phyloP scores from a whole-genome alignment of 2,329 filamentous ascomycete genomes.

The Chaetomium sp. region DNA sequence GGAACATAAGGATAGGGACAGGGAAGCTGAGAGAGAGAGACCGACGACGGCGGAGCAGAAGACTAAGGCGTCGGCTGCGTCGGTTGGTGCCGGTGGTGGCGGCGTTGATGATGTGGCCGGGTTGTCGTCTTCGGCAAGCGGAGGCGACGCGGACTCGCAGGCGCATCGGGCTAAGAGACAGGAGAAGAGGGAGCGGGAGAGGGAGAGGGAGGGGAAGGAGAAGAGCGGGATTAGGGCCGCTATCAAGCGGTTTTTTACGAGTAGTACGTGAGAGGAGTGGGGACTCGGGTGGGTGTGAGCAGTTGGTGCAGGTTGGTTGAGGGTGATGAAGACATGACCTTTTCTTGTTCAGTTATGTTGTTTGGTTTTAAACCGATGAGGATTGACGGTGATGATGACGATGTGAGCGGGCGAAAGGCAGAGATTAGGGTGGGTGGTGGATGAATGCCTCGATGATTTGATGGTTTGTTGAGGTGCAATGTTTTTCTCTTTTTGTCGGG shows the following conservation, averaged over 20 bases:
- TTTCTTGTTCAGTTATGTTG: background rate
- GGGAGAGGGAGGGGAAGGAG: constrained; percentile 31
- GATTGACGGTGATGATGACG: background rate
- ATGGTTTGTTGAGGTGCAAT: background rate
- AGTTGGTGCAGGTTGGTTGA: constrained; percentile 12
- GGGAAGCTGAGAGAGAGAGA: constrained; percentile 20
- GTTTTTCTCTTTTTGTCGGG: background rate
- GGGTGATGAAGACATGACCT: background rate
- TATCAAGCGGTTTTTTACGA: constrained; percentile 35
- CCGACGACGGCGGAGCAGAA: constrained; percentile 16
- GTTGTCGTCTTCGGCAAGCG: constrained; percentile 22
- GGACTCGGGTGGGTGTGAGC: constrained; percentile 14
- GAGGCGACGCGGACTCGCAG: constrained; percentile 23
- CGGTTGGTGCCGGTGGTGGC: constrained; percentile 26
- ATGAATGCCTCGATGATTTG: background rate
- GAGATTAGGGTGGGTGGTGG: background rate
- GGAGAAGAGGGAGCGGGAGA: constrained; percentile 33
- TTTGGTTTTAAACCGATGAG: too few species aligned
- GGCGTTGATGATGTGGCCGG: constrained; percentile 7
- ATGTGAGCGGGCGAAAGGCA: background rate
- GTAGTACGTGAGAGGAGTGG: constrained; percentile 21
- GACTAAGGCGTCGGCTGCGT: constrained; percentile 26
- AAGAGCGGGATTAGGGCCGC: constrained; percentile 33
- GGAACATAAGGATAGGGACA: constrained; percentile 26
- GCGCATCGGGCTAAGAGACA: constrained; percentile 33